A percentile compares a stretch with the other conserved stretches of the same genome.
Conservation (phyloP, 495 filamentous ascomycete species). For the Chaetomium cochliodes region DNA sequence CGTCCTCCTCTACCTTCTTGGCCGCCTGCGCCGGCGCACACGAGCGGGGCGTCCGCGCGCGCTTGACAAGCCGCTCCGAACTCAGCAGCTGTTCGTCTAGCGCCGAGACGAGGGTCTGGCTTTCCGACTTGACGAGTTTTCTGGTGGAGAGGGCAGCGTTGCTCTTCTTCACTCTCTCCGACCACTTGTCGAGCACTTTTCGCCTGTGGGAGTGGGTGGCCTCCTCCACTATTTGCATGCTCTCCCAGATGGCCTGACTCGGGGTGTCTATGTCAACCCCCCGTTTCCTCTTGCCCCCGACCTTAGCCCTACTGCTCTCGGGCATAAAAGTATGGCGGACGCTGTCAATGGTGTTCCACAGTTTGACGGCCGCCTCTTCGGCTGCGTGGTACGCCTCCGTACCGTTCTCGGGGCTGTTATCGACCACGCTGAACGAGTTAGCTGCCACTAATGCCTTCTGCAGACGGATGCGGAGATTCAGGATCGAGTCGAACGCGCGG, state of each 20-base stretch:
- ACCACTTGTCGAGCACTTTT: constrained; percentile 67
- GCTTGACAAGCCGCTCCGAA: constrained; percentile 62
- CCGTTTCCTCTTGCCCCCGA: constrained; percentile 58
- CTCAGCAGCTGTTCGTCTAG: constrained; percentile 74
- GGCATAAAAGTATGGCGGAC: constrained; percentile 58
- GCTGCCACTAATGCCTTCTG: constrained; percentile 83
- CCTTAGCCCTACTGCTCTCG: constrained; percentile 34
- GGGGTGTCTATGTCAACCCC: constrained; percentile 51
- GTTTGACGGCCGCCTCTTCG: constrained; percentile 79
- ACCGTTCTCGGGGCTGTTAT: constrained; percentile 35
- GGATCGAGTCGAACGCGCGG: constrained; percentile 77
- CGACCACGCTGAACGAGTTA: constrained; percentile 65
- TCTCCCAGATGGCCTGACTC: constrained; percentile 65
- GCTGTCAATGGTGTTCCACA: constrained; percentile 80
- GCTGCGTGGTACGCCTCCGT: constrained; percentile 65
- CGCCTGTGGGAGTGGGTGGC: constrained; percentile 50
- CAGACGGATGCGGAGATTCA: constrained; percentile 83
- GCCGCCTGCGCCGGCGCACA: constrained; percentile 68
- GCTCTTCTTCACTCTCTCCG: constrained; percentile 49
- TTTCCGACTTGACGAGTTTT: constrained; percentile 53
- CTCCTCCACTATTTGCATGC: constrained; percentile 65
- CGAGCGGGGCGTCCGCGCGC: constrained; percentile 65
- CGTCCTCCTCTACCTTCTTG: constrained; percentile 51
- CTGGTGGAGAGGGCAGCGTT: constrained; percentile 47
- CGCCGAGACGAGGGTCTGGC: constrained; percentile 64